A percentile compares a stretch with the other conserved stretches of the same genome.
Evolutionary conservation across 2,329 filamentous ascomycete species (phyloP).

Genomic region (Arachnomyces sp.): DNA sequence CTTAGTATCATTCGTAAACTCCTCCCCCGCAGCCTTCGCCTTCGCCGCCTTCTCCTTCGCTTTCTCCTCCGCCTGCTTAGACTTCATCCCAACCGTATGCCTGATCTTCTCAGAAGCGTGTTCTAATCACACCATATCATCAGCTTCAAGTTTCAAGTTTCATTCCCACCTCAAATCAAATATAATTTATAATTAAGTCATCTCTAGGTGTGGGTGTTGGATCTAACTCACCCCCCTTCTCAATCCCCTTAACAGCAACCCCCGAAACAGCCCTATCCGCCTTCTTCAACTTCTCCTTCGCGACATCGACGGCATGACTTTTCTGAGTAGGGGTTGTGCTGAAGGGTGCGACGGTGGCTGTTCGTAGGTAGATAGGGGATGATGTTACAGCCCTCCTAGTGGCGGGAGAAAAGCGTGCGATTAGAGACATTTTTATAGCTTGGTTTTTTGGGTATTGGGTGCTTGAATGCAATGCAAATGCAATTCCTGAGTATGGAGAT

Average conservation of each 20-base stretch:
- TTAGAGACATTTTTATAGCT: conserved; percentile 26
- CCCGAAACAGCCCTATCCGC: conserved; percentile 49
- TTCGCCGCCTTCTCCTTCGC: conserved; percentile 19
- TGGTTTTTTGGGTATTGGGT: not conserved
- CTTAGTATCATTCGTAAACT: conserved; percentile 21
- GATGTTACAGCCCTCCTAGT: conserved; percentile 17
- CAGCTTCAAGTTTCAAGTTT: conserved; percentile 1
- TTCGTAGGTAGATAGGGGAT: conserved; percentile 2
- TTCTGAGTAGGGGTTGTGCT: conserved; percentile 30
- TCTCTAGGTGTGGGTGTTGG: not conserved
- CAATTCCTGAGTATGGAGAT: too few relatives aligned
- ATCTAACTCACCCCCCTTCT: conserved; percentile 51
- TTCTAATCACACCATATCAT: conserved; percentile 32
- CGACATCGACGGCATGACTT: conserved; percentile 46
- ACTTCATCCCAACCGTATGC: conserved; percentile 31
- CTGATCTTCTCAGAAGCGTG: conserved; percentile 41
- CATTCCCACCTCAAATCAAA: not conserved
- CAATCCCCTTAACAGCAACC: conserved; percentile 52
- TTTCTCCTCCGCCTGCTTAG: conserved; percentile 21
- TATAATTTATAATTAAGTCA: conserved; percentile 1
- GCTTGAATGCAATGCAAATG: too few relatives aligned
- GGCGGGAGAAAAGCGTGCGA: conserved; percentile 25
- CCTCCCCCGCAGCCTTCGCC: conserved; percentile 28
- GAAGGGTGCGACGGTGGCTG: conserved; percentile 12
- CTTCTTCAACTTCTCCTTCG: conserved; percentile 51